Conservation (phyloP, 352 stramenopile genomes). For the Albugo laibachii region DNA sequence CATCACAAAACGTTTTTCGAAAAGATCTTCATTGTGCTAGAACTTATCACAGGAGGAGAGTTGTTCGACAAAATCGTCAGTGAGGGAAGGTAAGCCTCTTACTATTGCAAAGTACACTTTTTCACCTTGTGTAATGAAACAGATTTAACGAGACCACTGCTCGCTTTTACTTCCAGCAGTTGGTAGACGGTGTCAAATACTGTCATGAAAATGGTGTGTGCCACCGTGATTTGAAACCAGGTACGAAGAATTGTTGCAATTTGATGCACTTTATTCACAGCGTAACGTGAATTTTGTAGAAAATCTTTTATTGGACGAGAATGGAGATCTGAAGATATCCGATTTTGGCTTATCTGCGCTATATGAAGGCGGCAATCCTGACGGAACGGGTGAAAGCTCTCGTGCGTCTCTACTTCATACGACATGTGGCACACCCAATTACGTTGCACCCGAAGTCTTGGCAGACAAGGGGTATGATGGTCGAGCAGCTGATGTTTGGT, state of each 20-base stretch:
- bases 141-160: conserved; percentile 92
- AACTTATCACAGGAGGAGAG: conserved; percentile 81
- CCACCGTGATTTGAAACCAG: conserved; percentile 92
- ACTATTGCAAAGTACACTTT: conserved; percentile 1
- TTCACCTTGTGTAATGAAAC: background rate
- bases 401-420: conserved; percentile 85
- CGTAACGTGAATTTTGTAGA: conserved; percentile 27
- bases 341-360: conserved; percentile 96
- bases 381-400: conserved; percentile 58
- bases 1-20: conserved; percentile 1
- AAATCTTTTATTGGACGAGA: conserved; percentile 91
- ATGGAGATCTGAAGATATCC: conserved; percentile 96
- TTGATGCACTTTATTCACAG: background rate
- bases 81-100: conserved; percentile 49
- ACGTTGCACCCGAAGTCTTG: conserved; percentile 88
- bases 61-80: conserved; percentile 94
- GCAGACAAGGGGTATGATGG: conserved; percentile 89
- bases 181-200: conserved; percentile 93
- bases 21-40: conserved; percentile 92
- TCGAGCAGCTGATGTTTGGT: conserved; percentile 91
- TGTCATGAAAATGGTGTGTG: conserved; percentile 95
- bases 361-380: conserved; percentile 56
- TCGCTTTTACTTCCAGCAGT: conserved; percentile 96
- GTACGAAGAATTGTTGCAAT: conserved; percentile 9
- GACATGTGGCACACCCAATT: conserved; percentile 94